Percentiles rank a stretch among this genome's conserved stretches.
These are phyloP conservation scores for Solanum corneliomulleri DNA, from an alignment of 257 asterid species.

Conservation along the genomic window DNA sequence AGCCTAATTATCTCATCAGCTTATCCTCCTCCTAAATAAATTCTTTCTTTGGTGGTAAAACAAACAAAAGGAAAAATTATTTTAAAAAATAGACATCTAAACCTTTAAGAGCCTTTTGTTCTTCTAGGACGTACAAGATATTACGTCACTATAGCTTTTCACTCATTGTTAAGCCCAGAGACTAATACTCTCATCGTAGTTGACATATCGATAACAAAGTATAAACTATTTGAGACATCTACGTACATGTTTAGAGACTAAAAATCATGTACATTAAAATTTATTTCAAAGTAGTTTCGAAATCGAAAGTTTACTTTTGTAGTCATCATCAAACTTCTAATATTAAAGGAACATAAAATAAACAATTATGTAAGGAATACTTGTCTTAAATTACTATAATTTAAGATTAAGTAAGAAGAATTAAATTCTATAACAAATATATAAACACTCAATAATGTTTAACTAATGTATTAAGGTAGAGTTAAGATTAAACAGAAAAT, in stretches of 20 bases:
- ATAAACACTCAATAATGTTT: too few species aligned
- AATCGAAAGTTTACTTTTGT: background rate
- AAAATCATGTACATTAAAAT: background rate
- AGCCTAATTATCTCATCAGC: background rate
- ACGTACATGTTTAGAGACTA: background rate
- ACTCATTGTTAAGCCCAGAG: background rate
- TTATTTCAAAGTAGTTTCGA: background rate
- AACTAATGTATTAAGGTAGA: too few species aligned
- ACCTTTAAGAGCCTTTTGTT: background rate
- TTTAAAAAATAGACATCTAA: background rate
- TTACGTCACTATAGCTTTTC: background rate
- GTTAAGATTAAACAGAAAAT: too few species aligned
- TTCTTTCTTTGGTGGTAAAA: background rate
- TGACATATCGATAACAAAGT: background rate
- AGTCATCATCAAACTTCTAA: background rate
- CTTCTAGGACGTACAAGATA: background rate
- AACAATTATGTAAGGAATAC: background rate
- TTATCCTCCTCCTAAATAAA: background rate
- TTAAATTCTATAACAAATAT: too few species aligned
- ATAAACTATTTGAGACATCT: background rate
- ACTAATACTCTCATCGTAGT: background rate
- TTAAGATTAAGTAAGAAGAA: background rate
- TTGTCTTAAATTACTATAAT: background rate
- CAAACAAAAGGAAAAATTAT: background rate
- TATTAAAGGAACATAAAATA: background rate